These are phyloP conservation scores for Mucor indicus DNA, from an alignment of 371 early-diverging fungal genomes.

Conservation along the genomic window DNA sequence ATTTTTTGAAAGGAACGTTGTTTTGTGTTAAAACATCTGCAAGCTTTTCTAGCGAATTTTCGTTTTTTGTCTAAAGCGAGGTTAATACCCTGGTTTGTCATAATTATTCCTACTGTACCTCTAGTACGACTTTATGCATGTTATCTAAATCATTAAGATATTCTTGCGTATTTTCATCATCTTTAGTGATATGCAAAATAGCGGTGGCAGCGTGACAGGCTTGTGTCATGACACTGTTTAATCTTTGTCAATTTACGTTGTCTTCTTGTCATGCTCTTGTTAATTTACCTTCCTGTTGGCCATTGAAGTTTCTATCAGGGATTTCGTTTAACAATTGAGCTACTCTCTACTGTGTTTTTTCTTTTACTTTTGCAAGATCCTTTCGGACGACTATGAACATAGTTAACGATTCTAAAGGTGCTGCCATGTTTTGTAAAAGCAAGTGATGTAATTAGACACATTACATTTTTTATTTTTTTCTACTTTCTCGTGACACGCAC, in stretches of 20 bases:
- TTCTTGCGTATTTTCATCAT: conserved; percentile 20
- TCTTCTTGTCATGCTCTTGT: background rate
- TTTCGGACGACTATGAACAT: conserved; percentile 85
- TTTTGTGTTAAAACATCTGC: conserved; percentile 51
- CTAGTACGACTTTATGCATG: conserved; percentile 81
- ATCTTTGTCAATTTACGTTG: too few species aligned
- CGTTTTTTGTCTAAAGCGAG: conserved; percentile 63
- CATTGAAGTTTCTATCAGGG: conserved; percentile 56
- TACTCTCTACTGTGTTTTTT: background rate
- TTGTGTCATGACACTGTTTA: conserved; percentile 74
- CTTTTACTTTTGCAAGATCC: conserved; percentile 72
- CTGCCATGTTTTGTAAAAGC: background rate
- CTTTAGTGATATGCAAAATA: conserved; percentile 58
- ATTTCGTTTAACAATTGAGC: background rate
- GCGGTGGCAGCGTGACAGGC: conserved; percentile 85
- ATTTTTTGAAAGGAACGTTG: conserved; percentile 62
- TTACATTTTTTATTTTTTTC: background rate
- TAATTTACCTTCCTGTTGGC: conserved; percentile 74
- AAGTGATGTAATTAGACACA: too few species aligned
- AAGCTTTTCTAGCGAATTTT: conserved; percentile 59
- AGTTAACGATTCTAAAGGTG: conserved; percentile 58
- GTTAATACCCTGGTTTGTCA: too few species aligned
- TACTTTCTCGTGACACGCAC: too few species aligned
- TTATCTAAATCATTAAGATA: conserved; percentile 63
- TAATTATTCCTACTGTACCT: conserved; percentile 4